Base-by-base conservation (phyloP, 2,329 filamentous ascomycete species). In the Penicillium sp. region DNA sequence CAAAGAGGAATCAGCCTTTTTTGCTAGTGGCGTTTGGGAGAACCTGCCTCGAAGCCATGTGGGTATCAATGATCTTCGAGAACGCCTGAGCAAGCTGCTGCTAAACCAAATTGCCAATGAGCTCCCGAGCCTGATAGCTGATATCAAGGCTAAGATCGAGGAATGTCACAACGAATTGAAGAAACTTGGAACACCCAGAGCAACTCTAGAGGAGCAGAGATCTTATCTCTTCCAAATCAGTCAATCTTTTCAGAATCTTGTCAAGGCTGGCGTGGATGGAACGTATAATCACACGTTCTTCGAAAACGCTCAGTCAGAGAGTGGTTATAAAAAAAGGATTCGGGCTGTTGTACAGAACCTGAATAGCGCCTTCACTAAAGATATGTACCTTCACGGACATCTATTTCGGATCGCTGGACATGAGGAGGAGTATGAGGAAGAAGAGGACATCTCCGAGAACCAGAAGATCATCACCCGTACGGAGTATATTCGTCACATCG, bases 401-500 rank as follows among this genome's bases (percentile, higher is more conserved):
- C 61, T 49, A 3, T 61, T 59, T 23, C n/a, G 61, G 23, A 57
- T 66, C 19, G 13, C 9, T 19, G 13, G 44, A n/a, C 44, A 46
- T 46, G 44, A 51, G 5, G 21, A 48, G 9, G 38, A 7, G 17
- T 5, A 58, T 51, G 31, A 56, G 17, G 21, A 55, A 1, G 3
- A 13, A 3, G 21, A 58, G 11, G 26, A 45, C 26, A 19, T 21
- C n/a, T 29, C 60, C 7, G 59, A 59, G 19, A 17, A 15, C n/a
- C 66, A 68, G 41, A 21, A 63, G 8, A 2, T n/a, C 3, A 35
- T 70, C 15, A 64, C 71, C 0, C 74, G 78, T 50, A 60, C 71
- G 11, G 70, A 79, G 7, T 82, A 78, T 50, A 70, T 86, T 3
- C 48, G 71, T 0, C 76, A 81, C 64, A 78, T 83, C 3, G 58